Conservation (phyloP, 345 rosid species). For the Bruguiera parviflora region DNA sequence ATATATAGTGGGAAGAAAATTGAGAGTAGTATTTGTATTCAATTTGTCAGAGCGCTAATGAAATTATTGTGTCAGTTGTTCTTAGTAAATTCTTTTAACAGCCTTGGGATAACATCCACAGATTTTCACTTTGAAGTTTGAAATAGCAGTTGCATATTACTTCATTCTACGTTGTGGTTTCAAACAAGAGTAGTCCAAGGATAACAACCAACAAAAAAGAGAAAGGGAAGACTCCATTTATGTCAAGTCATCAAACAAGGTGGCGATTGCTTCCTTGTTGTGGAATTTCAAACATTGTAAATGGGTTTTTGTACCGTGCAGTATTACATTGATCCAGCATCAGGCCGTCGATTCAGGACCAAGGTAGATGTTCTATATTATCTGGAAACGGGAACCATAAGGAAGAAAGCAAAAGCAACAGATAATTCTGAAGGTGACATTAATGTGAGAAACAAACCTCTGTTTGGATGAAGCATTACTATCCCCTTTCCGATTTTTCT, state of each 20-base stretch:
- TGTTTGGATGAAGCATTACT: not conserved
- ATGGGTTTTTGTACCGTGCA: constrained; percentile 21
- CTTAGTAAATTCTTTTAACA: too few species aligned
- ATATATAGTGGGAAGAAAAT: too few species aligned
- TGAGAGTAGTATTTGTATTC: too few species aligned
- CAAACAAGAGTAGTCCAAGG: too few species aligned
- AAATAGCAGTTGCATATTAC: too few species aligned
- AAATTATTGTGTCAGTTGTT: too few species aligned
- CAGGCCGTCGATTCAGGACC: constrained; percentile 40
- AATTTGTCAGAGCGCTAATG: too few species aligned
- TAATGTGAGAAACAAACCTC: constrained; percentile 34
- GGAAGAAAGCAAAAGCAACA: constrained; percentile 25
- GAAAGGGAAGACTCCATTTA: not conserved
- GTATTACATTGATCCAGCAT: constrained; percentile 40
- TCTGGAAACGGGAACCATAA: constrained; percentile 40
- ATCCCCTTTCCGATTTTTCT: not conserved
- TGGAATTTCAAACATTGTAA: not conserved
- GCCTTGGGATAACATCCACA: too few species aligned
- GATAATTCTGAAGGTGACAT: constrained; percentile 25
- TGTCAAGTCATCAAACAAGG: not conserved
- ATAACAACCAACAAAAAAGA: not conserved
- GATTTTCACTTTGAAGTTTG: too few species aligned
- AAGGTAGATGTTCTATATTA: constrained; percentile 46
- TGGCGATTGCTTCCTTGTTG: not conserved
- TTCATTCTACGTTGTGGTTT: too few species aligned